Evolutionary conservation across 75 land plant genomes (phyloP).

Genomic region (Selaginella tamariscina): DNA sequence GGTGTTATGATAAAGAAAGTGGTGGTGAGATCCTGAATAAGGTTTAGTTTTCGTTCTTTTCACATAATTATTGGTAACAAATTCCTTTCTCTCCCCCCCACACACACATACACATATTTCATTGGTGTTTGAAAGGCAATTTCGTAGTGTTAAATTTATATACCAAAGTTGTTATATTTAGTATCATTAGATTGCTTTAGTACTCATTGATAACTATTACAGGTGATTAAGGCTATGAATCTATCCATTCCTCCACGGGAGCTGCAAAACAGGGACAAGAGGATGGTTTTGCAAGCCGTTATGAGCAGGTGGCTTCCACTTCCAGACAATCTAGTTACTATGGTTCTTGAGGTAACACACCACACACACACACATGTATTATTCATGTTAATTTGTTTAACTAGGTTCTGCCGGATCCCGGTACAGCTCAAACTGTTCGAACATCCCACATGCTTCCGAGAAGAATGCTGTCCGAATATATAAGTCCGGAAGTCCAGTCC

Average conservation of each 20-base stretch:
- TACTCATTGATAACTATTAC: no score
- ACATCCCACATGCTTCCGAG: slow-evolving; percentile 52
- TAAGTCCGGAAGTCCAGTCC: slow-evolving; percentile 25
- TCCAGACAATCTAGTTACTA: slow-evolving; percentile 49
- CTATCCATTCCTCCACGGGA: slow-evolving; percentile 61
- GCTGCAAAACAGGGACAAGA: slow-evolving; percentile 65
- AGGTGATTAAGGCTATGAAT: slow-evolving; percentile 64
- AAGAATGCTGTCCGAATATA: slow-evolving; percentile 18
- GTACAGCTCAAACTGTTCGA: slow-evolving; percentile 51
- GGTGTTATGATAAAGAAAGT: slow-evolving; percentile 42
- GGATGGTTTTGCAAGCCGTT: slow-evolving; percentile 62
- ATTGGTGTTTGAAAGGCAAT: no score
- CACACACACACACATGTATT: no score
- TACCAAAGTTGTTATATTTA: no score
- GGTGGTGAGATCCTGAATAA: slow-evolving; percentile 51
- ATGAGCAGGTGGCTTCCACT: slow-evolving; percentile 94
- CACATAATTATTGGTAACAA: no score
- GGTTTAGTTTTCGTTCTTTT: no score
- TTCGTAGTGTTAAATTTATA: no score
- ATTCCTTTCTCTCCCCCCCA: no score
- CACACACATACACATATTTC: no score
- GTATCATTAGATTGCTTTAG: no score
- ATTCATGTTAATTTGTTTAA: no score
- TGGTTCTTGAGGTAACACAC: slow-evolving; percentile 75
- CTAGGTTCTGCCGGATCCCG: slow-evolving; percentile 67